Percentiles rank a stretch among this genome's conserved stretches.
phyloP scores from a whole-genome alignment of 1,139 yeast genomes.

The Geotrichum restrictum region DNA sequence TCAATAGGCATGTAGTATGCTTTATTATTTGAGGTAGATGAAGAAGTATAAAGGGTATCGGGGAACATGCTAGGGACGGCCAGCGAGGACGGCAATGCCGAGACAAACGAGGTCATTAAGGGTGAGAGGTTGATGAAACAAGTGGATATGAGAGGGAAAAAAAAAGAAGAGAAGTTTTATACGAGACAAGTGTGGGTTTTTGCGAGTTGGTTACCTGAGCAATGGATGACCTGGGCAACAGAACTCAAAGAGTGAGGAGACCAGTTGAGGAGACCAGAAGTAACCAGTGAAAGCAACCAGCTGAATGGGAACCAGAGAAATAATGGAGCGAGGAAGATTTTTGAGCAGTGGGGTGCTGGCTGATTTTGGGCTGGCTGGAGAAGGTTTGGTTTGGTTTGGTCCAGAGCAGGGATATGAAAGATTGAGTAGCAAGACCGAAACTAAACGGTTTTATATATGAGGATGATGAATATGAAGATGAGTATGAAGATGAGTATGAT shows the following conservation, averaged over 20 bases:
- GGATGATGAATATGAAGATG: not conserved
- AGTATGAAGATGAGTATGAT: not conserved
- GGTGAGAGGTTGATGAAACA: not conserved
- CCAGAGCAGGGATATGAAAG: not conserved
- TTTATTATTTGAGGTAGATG: not conserved
- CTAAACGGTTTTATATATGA: not conserved
- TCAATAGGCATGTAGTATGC: conserved; percentile 12
- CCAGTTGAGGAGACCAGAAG: not conserved
- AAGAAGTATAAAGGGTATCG: not conserved
- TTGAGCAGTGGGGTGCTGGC: no score
- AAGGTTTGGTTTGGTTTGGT: not conserved
- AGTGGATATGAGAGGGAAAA: conserved; percentile 2
- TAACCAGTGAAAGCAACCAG: no score
- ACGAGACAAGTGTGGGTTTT: not conserved
- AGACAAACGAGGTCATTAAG: not conserved
- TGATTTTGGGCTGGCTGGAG: no score
- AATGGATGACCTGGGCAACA: conserved; percentile 11
- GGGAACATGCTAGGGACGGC: not conserved
- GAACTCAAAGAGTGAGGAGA: not conserved
- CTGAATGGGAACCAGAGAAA: no score
- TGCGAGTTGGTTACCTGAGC: conserved; percentile 11
- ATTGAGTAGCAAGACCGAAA: not conserved
- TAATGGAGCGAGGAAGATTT: not conserved
- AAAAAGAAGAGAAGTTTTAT: not conserved
- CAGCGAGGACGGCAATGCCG: not conserved